phyloP scores from a whole-genome alignment of 2,329 filamentous ascomycete genomes.

The Pleurostoma richardsiae region DNA sequence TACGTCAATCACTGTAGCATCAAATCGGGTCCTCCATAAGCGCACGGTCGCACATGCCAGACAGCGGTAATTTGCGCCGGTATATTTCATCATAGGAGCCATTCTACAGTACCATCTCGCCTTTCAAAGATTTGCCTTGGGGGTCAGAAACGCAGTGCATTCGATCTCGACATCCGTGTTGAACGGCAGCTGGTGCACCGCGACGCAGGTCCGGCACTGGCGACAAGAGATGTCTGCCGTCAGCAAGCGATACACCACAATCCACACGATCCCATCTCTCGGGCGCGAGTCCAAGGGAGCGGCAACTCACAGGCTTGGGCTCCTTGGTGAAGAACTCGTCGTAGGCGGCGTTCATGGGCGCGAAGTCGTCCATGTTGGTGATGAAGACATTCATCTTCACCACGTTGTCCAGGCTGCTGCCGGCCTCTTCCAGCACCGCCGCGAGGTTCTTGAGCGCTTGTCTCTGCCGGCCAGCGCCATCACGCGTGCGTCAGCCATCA shows the following conservation, averaged over 20 bases:
- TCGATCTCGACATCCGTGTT: slow-evolving; percentile 72
- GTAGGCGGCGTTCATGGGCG: slow-evolving; percentile 51
- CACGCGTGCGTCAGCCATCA: not conserved
- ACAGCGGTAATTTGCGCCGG: no score
- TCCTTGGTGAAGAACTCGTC: slow-evolving; percentile 39
- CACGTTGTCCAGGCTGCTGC: slow-evolving; percentile 52
- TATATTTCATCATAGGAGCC: no score
- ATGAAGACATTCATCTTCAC: slow-evolving; percentile 66
- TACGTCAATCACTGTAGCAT: slow-evolving; percentile 8
- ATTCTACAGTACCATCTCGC: no score
- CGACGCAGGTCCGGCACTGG: slow-evolving; percentile 60
- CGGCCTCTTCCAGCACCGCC: slow-evolving; percentile 55
- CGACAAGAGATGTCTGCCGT: not conserved
- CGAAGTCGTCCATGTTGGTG: slow-evolving; percentile 61
- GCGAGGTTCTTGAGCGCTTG: slow-evolving; percentile 55
- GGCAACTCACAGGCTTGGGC: slow-evolving; percentile 38
- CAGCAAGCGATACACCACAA: no score
- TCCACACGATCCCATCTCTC: not conserved
- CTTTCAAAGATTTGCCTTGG: not conserved
- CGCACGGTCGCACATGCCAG: no score
- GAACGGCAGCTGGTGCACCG: slow-evolving; percentile 67
- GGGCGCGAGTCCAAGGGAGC: not conserved
- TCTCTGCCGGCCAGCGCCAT: slow-evolving; percentile 20
- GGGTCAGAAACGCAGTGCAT: slow-evolving; percentile 47
- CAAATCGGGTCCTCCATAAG: no score